Conservation (phyloP, 2,329 filamentous ascomycete genomes). For the Penicillium verrucosum region DNA sequence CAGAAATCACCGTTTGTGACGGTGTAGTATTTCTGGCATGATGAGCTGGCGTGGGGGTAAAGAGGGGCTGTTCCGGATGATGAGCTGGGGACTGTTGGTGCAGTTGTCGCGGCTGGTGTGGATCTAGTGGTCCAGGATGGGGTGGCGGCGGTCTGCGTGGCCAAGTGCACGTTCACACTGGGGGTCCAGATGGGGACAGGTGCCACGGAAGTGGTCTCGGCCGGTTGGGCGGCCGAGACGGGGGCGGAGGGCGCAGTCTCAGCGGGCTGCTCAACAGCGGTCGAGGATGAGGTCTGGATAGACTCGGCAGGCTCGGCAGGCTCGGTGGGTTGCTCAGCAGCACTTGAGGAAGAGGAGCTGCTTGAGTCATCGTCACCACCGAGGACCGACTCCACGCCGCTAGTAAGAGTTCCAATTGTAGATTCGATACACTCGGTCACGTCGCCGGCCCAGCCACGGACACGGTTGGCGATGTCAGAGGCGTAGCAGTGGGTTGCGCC, state of each 20-base stretch:
- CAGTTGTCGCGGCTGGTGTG: constrained; percentile 3
- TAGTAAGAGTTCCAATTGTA: constrained; percentile 15
- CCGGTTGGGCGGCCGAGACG: not conserved
- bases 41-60: constrained; percentile 24
- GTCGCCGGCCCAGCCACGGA: constrained; percentile 25
- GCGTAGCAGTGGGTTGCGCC: constrained; percentile 29
- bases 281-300: constrained; percentile 5
- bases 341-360: constrained; percentile 5
- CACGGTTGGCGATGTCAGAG: constrained; percentile 30
- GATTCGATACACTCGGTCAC: constrained; percentile 17
- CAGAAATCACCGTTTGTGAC: constrained; percentile 28
- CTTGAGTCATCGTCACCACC: constrained; percentile 11
- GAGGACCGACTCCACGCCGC: constrained; percentile 4
- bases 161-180: not conserved
- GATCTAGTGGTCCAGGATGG: constrained; percentile 8
- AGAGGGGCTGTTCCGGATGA: constrained; percentile 12
- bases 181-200: not conserved
- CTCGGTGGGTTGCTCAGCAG: constrained; percentile 7
- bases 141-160: not conserved
- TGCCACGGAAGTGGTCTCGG: not conserved
- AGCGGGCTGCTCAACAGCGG: constrained; percentile 2
- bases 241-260: not conserved
- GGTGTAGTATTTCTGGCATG: constrained; percentile 23
- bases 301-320: constrained; percentile 2
- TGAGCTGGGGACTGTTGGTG: constrained; percentile 2